These are phyloP conservation scores for Starmerella apicola DNA, from an alignment of 805 yeast genomes.

Conservation along the genomic window DNA sequence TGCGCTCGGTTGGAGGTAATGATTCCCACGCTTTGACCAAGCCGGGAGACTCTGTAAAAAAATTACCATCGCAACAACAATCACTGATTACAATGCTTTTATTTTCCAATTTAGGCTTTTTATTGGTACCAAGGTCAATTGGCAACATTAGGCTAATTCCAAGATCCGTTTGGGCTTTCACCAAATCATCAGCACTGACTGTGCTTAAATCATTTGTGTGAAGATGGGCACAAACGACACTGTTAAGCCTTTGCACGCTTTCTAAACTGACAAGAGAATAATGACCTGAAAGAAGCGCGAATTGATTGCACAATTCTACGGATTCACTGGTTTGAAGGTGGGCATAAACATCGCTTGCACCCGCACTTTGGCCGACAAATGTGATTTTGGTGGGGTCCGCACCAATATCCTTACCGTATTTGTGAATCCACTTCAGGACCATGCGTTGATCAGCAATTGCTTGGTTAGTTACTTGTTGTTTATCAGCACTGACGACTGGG, in stretches of 20 bases:
- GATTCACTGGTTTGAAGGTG: constrained; percentile 16
- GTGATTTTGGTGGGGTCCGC: constrained; percentile 36
- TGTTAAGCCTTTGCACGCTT: constrained; percentile 17
- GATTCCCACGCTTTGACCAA: neutral
- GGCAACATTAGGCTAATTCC: constrained; percentile 20
- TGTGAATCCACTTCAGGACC: constrained; percentile 37
- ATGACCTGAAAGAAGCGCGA: constrained; percentile 23
- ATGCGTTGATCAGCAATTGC: constrained; percentile 38
- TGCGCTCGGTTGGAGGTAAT: neutral
- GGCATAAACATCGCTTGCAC: constrained; percentile 32
- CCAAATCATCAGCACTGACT: constrained; percentile 20
- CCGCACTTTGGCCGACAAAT: constrained; percentile 38
- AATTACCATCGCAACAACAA: constrained; percentile 23
- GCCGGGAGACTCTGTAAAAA: constrained; percentile 15
- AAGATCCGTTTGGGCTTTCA: constrained; percentile 19
- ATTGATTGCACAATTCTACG: constrained; percentile 13
- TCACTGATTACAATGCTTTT: constrained; percentile 22
- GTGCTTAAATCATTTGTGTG: constrained; percentile 18
- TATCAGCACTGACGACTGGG: constrained; percentile 23
- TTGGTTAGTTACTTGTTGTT: constrained; percentile 30
- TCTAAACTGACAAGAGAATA: constrained; percentile 8
- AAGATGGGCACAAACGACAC: constrained; percentile 9
- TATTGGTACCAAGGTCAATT: neutral
- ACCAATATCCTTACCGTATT: constrained; percentile 35
- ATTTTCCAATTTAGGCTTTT: neutral